These are phyloP conservation scores for Hypoxylon trugodes DNA, from an alignment of 495 filamentous ascomycete genomes.

Conservation along the genomic window DNA sequence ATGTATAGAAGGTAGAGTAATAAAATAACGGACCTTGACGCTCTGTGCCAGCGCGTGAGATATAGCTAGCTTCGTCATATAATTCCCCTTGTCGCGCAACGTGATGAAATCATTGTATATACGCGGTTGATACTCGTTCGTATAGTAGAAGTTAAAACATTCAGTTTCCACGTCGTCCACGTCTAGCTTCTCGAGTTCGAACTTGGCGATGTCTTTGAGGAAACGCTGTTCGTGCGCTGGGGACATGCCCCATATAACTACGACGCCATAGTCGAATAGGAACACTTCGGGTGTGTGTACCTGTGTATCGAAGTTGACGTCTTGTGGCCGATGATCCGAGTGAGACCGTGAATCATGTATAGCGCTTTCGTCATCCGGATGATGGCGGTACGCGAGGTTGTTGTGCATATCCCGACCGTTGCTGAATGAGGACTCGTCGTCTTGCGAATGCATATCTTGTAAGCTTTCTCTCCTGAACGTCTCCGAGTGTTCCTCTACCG, in stretches of 20 bases:
- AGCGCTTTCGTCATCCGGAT: constrained; percentile 35
- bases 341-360: constrained; percentile 39
- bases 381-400: constrained; percentile 38
- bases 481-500: constrained; percentile 44
- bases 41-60: constrained; percentile 94
- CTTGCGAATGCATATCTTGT: constrained; percentile 27
- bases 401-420: constrained; percentile 42
- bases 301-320: constrained; percentile 70
- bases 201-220: constrained; percentile 93
- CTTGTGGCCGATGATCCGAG: constrained; percentile 22
- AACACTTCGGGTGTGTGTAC: constrained; percentile 95
- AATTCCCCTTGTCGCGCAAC: constrained; percentile 87
- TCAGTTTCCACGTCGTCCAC: constrained; percentile 92
- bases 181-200: constrained; percentile 87
- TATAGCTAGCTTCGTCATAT: constrained; percentile 98
- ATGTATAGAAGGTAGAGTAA: background rate
- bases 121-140: constrained; percentile 91
- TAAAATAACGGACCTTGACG: constrained; percentile 70
- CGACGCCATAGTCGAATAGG: constrained; percentile 96
- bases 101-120: constrained; percentile 99
- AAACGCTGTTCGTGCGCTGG: constrained; percentile 83
- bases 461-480: constrained; percentile 35
- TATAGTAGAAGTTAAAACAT: constrained; percentile 99
- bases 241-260: constrained; percentile 99
- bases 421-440: constrained; percentile 24